phyloP scores from a whole-genome alignment of 164 flowering plant genomes.

The Tetracentron sinense region DNA sequence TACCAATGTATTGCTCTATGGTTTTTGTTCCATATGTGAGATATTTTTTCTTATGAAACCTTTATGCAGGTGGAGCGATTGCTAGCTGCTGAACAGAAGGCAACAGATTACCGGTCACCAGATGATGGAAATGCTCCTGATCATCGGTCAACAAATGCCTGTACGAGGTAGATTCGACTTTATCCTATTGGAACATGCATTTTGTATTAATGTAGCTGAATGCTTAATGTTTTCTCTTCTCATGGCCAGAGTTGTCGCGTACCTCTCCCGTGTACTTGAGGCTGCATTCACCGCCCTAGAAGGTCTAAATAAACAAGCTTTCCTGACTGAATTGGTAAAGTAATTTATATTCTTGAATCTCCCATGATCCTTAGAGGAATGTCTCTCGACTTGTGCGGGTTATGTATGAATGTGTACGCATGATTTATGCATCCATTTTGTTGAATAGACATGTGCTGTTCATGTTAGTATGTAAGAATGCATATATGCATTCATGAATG shows the following conservation, averaged over 20 bases:
- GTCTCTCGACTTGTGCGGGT: not conserved
- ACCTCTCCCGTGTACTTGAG: slow-evolving; percentile 96
- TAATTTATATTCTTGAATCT: slow-evolving; percentile 3
- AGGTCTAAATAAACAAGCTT: slow-evolving; percentile 96
- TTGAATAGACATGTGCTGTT: no score
- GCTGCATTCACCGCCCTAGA: slow-evolving; percentile 92
- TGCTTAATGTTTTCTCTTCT: slow-evolving; percentile 10
- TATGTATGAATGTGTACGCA: no score
- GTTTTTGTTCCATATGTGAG: no score
- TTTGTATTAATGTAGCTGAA: not conserved
- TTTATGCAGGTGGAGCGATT: slow-evolving; percentile 82
- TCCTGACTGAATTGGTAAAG: slow-evolving; percentile 94
- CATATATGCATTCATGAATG: no score
- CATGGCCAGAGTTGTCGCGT: slow-evolving; percentile 78
- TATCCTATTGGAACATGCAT: not conserved
- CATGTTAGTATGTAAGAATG: no score
- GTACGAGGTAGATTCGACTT: slow-evolving; percentile 59
- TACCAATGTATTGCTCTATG: no score
- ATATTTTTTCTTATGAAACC: no score
- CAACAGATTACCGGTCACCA: slow-evolving; percentile 85
- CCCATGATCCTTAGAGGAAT: no score
- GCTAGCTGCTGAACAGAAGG: slow-evolving; percentile 87
- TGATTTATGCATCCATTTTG: no score
- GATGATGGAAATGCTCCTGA: slow-evolving; percentile 95
- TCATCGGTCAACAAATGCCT: slow-evolving; percentile 97